A percentile compares a stretch with the other conserved stretches of the same genome.
phyloP scores from a whole-genome alignment of 2,329 filamentous ascomycete genomes.

The Ceratocystis smalleyi region DNA sequence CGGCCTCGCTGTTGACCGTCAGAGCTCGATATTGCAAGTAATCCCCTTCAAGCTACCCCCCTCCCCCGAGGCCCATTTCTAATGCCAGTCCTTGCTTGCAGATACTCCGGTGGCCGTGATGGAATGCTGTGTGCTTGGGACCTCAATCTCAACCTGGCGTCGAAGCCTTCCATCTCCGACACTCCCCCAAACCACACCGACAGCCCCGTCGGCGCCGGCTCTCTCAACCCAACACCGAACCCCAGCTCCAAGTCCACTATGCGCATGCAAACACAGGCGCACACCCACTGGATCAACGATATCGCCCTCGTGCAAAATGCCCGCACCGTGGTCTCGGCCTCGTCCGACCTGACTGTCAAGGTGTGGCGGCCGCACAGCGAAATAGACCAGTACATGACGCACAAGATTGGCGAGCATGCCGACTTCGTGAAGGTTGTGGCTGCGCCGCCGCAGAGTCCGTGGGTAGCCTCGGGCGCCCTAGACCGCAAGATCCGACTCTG shows the following conservation, averaged over 20 bases:
- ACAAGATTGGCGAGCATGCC: slow-evolving; percentile 78
- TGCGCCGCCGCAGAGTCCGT: slow-evolving; percentile 49
- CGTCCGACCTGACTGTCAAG: slow-evolving; percentile 87
- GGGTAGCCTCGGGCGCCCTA: slow-evolving; percentile 86
- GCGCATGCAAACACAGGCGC: slow-evolving; percentile 50
- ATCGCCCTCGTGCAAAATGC: slow-evolving; percentile 67
- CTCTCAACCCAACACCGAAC: slow-evolving; percentile 23
- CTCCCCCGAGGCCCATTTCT: slow-evolving; percentile 10
- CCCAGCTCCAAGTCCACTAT: slow-evolving; percentile 39
- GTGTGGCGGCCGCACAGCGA: slow-evolving; percentile 64
- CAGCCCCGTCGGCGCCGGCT: slow-evolving; percentile 17
- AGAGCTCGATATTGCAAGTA: slow-evolving; percentile 71
- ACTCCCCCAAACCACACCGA: slow-evolving; percentile 21
- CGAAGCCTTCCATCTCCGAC: slow-evolving; percentile 19
- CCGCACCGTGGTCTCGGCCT: slow-evolving; percentile 68
- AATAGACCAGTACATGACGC: slow-evolving; percentile 35
- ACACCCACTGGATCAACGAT: slow-evolving; percentile 95
- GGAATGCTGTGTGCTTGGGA: slow-evolving; percentile 95
- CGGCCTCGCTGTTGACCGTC: slow-evolving; percentile 72
- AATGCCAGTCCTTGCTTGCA: slow-evolving; percentile 26
- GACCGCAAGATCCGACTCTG: slow-evolving; percentile 86
- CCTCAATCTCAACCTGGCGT: slow-evolving; percentile 47
- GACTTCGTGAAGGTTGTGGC: slow-evolving; percentile 95
- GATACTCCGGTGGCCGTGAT: slow-evolving; percentile 90
- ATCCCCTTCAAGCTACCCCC: slow-evolving; percentile 15